These are phyloP conservation scores for Cryptosporidium bovis DNA, from an alignment of 169 alveolate species.

Conservation along the genomic window DNA sequence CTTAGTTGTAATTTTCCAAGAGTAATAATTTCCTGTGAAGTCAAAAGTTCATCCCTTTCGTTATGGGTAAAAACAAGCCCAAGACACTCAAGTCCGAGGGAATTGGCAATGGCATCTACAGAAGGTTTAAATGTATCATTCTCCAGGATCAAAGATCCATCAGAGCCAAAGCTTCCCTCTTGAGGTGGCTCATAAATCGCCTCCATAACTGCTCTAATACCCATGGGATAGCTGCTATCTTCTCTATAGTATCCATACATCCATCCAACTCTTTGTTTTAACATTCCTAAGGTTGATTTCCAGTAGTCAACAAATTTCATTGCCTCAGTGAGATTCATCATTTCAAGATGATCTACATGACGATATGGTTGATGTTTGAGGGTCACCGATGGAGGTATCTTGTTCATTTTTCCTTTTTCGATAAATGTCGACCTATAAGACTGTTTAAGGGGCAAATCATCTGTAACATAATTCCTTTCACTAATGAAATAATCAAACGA, in stretches of 20 bases:
- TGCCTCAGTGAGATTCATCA: constrained; percentile 95
- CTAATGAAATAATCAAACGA: constrained; percentile 86
- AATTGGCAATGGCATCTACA: constrained; percentile 92
- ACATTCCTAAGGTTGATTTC: constrained; percentile 88
- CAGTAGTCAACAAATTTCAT: constrained; percentile 92
- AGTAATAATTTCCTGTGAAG: constrained; percentile 91
- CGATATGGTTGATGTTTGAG: constrained; percentile 95
- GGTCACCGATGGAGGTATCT: constrained; percentile 95
- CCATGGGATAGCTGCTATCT: constrained; percentile 95
- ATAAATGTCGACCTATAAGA: constrained; percentile 78
- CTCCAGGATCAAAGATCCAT: constrained; percentile 55
- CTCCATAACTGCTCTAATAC: constrained; percentile 97
- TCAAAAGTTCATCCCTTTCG: constrained; percentile 93
- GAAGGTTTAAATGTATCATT: constrained; percentile 79
- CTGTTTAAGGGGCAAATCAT: constrained; percentile 83
- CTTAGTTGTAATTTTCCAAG: constrained; percentile 77
- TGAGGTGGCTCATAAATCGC: constrained; percentile 97
- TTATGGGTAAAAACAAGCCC: constrained; percentile 96
- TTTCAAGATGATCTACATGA: constrained; percentile 96
- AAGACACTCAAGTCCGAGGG: constrained; percentile 92
- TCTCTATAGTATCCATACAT: constrained; percentile 97
- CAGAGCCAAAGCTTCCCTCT: constrained; percentile 82
- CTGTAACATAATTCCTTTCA: constrained; percentile 81
- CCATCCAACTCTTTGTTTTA: constrained; percentile 94
- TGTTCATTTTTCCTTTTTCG: constrained; percentile 81